These are phyloP conservation scores for Aquilaria sinensis DNA, from an alignment of 345 rosid species.

Conservation along the genomic window DNA sequence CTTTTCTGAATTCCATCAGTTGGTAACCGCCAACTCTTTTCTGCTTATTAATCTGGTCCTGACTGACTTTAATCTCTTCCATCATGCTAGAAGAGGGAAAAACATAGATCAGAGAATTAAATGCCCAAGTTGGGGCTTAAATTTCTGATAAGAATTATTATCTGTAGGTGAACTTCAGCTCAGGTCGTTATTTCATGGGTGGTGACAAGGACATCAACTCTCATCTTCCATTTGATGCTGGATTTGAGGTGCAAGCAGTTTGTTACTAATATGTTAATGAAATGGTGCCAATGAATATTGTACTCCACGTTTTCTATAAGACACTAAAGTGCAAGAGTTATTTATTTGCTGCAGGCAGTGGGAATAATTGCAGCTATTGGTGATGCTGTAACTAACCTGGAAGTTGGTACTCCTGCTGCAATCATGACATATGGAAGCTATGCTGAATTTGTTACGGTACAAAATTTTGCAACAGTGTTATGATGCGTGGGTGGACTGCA, in stretches of 20 bases:
- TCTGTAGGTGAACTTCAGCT: conserved; percentile 88
- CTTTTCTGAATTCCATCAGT: no score
- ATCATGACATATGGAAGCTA: conserved; percentile 85
- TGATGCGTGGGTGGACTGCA: neutral
- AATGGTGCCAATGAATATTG: neutral
- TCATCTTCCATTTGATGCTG: conserved; percentile 88
- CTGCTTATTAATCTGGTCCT: no score
- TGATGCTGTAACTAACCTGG: conserved; percentile 56
- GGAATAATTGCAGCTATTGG: conserved; percentile 91
- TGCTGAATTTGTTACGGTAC: conserved; percentile 70
- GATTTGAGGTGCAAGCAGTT: conserved; percentile 64
- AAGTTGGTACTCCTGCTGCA: conserved; percentile 94
- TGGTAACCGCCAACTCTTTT: no score
- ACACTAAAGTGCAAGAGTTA: neutral
- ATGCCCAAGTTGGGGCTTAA: no score
- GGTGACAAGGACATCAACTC: conserved; percentile 29
- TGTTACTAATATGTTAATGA: neutral
- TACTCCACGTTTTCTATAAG: neutral
- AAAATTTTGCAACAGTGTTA: conserved; percentile 3
- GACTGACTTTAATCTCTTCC: no score
- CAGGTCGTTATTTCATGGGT: conserved; percentile 83
- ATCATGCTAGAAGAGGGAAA: no score
- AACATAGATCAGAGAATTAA: no score
- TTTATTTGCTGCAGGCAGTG: conserved; percentile 53
- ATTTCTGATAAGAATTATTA: conserved; percentile 13